Percentiles rank a stretch among this genome's conserved stretches.
Conservation (phyloP, 1,284 basidiomycete species). For the Pyrrhoderma lamaoense region DNA sequence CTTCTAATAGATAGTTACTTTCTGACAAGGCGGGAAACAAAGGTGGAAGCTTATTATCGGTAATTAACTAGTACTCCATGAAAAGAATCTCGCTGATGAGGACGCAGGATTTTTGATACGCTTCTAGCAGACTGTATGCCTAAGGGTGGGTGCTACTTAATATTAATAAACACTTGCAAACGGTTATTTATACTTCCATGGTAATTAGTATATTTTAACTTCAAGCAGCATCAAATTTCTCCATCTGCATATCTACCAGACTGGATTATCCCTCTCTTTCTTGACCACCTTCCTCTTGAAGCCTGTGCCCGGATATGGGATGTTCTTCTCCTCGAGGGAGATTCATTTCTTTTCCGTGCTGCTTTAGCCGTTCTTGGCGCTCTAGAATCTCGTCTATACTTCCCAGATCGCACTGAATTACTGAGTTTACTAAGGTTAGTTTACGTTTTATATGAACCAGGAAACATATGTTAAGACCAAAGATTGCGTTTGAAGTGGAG, state of each 20-base stretch:
- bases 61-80: conserved; percentile 16
- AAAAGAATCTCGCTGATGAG: conserved; percentile 14
- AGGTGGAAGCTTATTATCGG: conserved; percentile 69
- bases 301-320: conserved; percentile 87
- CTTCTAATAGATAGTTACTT: neutral
- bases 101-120: conserved; percentile 81
- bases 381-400: conserved; percentile 81
- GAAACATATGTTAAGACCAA: too few species aligned
- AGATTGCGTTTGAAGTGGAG: conserved; percentile 56
- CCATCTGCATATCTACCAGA: conserved; percentile 69
- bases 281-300: conserved; percentile 85
- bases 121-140: conserved; percentile 91
- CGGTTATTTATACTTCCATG: conserved; percentile 19
- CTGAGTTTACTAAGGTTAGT: conserved; percentile 62
- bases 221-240: conserved; percentile 85
- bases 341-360: conserved; percentile 78
- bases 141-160: conserved; percentile 54
- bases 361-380: conserved; percentile 79
- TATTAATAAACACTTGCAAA: neutral
- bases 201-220: conserved; percentile 81
- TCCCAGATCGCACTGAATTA: conserved; percentile 72
- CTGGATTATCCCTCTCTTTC: conserved; percentile 79
- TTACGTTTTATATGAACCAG: too few species aligned
- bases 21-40: conserved; percentile 24
- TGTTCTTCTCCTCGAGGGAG: conserved; percentile 81